Evolutionary conservation across 176 grass and related monocot genomes (phyloP), one percentile per base, ranked within the genome.

Genomic region (Oryza nivara): DNA sequence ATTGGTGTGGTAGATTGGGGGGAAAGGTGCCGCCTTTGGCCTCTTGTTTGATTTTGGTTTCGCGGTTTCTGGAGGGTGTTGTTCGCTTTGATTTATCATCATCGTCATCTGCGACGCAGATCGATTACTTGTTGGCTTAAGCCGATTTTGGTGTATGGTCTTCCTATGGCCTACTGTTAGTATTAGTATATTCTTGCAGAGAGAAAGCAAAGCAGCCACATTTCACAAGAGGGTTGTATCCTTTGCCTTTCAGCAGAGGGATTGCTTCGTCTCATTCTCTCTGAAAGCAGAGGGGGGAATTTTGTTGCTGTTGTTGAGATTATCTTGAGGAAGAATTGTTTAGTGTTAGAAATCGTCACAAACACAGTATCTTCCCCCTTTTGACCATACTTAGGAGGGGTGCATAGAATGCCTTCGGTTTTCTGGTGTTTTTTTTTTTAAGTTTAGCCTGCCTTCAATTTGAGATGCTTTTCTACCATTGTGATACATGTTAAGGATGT

Each of bases 1-100:
- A 75, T 90, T 78, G 54, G 67, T 67, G 8, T 72, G 15, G 17
- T 70, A 66, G 89, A 76, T 84, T 91, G 83, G 85, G 85, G 75
- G 70, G 48, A 45, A 83, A 87, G 22, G 48, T 32, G 7, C 46
- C 30, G 6, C 36, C 17, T 74, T 65, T 63, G 58, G 8, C 58
- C 58, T 61, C 4, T 52, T 9, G 20, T 49, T 23, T 9, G 83
- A 64, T 65, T 68, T 75, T 48, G 70, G 45, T 87, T 73, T 61
- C 9, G 45, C 13, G 3, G 14, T 16, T 73, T 58, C 16, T 23
- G 20, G 58, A 63, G 58, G 58, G 58, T 63, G 22, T 11, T 82
- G 1, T 32, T 40, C 20, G 40, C 32, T 67, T 78, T 12, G 68
- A 30, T 69, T 74, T 58, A 19, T 23, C n/a, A 19, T 23, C n/a